phyloP scores from a whole-genome alignment of 2,329 filamentous ascomycete species.

The Aspergillus brunneoviolaceus region DNA sequence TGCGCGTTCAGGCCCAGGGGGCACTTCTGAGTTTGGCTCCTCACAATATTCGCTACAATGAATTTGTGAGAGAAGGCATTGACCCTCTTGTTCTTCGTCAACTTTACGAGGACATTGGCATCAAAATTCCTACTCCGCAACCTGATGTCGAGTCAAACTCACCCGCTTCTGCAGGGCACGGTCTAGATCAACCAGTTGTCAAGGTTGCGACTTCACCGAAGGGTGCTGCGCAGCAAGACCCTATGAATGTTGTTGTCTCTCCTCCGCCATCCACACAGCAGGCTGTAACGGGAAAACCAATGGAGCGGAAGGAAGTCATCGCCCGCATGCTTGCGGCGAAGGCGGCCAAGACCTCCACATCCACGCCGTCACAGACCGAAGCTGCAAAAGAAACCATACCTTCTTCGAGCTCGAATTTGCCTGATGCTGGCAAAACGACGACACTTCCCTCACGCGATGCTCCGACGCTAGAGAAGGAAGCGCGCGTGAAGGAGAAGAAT shows the following conservation, averaged over 20 bases:
- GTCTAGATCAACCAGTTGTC: not conserved
- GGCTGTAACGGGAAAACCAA: constrained; percentile 40
- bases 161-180: not conserved
- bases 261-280: constrained; percentile 15
- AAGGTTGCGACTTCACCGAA: not conserved
- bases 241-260: not conserved
- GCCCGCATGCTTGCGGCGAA: constrained; percentile 74
- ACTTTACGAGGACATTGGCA: constrained; percentile 68
- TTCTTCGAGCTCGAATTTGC: constrained; percentile 4
- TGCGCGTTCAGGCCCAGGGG: constrained; percentile 57
- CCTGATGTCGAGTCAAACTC: constrained; percentile 4
- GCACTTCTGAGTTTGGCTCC: constrained; percentile 63
- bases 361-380: constrained; percentile 14
- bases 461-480: constrained; percentile 25
- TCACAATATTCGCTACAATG: constrained; percentile 70
- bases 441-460: constrained; percentile 11
- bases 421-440: constrained; percentile 8
- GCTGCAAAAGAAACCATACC: constrained; percentile 14
- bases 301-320: constrained; percentile 74
- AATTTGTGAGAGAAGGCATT: constrained; percentile 72
- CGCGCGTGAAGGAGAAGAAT: constrained; percentile 45
- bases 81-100: constrained; percentile 61
- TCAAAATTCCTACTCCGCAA: constrained; percentile 42
- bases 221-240: not conserved
- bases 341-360: constrained; percentile 52